Conservation (phyloP, 116 monocot genomes). For the Cymodocea nodosa region DNA sequence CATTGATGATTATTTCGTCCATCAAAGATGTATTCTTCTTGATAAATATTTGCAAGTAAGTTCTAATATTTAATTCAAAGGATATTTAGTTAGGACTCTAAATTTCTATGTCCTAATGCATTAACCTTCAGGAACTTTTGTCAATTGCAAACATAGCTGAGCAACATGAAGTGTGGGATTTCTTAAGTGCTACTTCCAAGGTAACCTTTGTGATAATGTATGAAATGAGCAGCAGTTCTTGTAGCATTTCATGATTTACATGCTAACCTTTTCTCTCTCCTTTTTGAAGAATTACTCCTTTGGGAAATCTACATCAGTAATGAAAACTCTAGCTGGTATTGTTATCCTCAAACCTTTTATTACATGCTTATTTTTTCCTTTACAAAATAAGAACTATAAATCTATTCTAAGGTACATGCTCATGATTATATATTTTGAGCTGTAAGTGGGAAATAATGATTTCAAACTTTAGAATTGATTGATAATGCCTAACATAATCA, state of each 20-base stretch:
- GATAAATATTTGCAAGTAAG: constrained; percentile 97
- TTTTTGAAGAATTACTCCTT: constrained; percentile 84
- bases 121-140: constrained; percentile 55
- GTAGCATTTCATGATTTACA: not conserved
- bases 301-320: constrained; percentile 87
- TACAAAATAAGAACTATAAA: not conserved
- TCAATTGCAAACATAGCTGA: constrained; percentile 91
- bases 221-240: not conserved
- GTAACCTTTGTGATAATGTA: constrained; percentile 19
- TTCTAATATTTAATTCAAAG: not conserved
- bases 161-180: constrained; percentile 99
- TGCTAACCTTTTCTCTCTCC: constrained; percentile 10
- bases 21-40: constrained; percentile 86
- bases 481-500: too few species aligned
- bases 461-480: not conserved
- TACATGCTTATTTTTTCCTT: not conserved
- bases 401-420: not conserved
- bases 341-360: constrained; percentile 8
- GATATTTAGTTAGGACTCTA: not conserved
- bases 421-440: not conserved
- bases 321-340: constrained; percentile 97
- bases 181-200: constrained; percentile 76
- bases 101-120: constrained; percentile 1
- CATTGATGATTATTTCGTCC: constrained; percentile 91
- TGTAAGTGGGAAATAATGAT: not conserved